A percentile compares a stretch with the other conserved stretches of the same genome.
These are phyloP conservation scores for Alternaria sp. DNA, from an alignment of 2,329 filamentous ascomycete genomes.

Conservation along the genomic window DNA sequence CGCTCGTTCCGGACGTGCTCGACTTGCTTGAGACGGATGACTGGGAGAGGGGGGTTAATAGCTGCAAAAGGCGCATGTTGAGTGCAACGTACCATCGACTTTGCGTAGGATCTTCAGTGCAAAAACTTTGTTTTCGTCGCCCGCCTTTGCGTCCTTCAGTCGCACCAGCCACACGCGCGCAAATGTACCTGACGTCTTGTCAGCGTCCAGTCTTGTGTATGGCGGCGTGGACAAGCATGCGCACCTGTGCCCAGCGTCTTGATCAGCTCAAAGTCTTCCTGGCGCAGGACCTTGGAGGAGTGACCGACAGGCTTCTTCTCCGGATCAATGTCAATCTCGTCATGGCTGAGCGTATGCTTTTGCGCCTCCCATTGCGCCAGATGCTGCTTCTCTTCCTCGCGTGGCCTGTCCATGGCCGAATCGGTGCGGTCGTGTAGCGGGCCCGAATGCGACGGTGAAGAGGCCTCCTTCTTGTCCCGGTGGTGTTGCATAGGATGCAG, in stretches of 20 bases:
- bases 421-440: conserved; percentile 46
- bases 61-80: conserved; percentile 15
- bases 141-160: conserved; percentile 62
- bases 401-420: conserved; percentile 50
- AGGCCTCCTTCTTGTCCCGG: conserved; percentile 37
- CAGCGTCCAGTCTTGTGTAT: conserved; percentile 23
- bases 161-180: conserved; percentile 82
- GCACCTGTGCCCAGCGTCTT: conserved; percentile 79
- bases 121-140: conserved; percentile 72
- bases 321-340: conserved; percentile 55
- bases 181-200: conserved; percentile 70
- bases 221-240: conserved; percentile 23
- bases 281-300: conserved; percentile 57
- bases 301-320: conserved; percentile 58
- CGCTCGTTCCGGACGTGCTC: conserved; percentile 88
- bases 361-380: conserved; percentile 59
- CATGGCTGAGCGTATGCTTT: conserved; percentile 54
- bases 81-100: conserved; percentile 56
- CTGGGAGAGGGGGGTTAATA: conserved; percentile 52
- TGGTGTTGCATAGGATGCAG: conserved; percentile 48
- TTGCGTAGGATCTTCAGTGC: conserved; percentile 80
- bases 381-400: conserved; percentile 58
- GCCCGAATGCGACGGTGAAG: conserved; percentile 29
- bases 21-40: conserved; percentile 84
- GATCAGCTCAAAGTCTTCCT: conserved; percentile 73